Percentiles rank a stretch among this genome's conserved stretches.
These are phyloP conservation scores for Phytopythium litorale DNA, from an alignment of 352 stramenopile species.

Conservation along the genomic window DNA sequence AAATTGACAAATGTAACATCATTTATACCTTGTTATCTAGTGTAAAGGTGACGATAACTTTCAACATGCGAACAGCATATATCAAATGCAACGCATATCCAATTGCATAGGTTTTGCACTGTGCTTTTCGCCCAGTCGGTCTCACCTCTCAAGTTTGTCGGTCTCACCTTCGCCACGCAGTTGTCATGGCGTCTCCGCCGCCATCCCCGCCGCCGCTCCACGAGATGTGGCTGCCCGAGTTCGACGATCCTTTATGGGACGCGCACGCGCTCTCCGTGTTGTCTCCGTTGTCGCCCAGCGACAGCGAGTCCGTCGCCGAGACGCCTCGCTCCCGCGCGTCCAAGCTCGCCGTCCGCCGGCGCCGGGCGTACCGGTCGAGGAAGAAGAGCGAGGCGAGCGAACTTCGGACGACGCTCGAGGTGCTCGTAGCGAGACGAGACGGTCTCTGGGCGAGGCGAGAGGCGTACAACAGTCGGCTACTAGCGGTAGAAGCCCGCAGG, in stretches of 20 bases:
- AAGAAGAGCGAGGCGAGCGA: neutral
- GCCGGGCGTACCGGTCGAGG: neutral
- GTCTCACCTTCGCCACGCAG: too few relatives aligned
- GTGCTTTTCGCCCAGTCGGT: too few relatives aligned
- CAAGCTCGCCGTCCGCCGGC: neutral
- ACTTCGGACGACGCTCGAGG: neutral
- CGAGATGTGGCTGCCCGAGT: neutral
- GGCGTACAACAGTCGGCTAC: neutral
- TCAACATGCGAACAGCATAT: too few relatives aligned
- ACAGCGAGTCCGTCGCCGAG: neutral
- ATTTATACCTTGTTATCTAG: too few relatives aligned
- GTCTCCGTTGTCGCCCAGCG: neutral
- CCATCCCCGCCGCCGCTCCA: neutral
- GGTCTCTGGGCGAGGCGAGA: neutral
- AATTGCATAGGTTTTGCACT: too few relatives aligned
- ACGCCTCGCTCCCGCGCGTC: neutral
- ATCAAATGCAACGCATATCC: too few relatives aligned
- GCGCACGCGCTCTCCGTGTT: neutral
- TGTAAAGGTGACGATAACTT: too few relatives aligned
- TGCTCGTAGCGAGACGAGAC: neutral
- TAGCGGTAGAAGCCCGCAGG: neutral
- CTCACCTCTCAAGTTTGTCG: too few relatives aligned
- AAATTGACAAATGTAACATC: too few relatives aligned
- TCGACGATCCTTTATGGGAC: neutral
- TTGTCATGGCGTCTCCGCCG: neutral